These are phyloP conservation scores for Cetradonia linearis DNA, from an alignment of 495 filamentous ascomycete species.

Conservation along the genomic window DNA sequence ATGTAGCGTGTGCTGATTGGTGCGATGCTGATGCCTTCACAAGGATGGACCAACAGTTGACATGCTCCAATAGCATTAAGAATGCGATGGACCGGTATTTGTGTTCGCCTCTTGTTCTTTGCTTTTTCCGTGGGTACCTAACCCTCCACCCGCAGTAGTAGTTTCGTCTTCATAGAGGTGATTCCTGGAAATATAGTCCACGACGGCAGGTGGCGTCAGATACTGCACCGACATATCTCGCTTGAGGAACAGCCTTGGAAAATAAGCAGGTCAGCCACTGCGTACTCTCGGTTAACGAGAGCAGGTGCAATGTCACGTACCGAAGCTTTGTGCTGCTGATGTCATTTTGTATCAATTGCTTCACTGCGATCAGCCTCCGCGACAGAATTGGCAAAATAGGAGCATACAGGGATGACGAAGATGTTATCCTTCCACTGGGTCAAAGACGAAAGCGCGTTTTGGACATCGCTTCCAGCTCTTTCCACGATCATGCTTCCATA, in stretches of 20 bases:
- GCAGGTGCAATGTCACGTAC: background rate
- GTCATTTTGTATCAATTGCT: constrained; percentile 82
- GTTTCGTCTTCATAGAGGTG: constrained; percentile 59
- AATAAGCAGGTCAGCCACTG: background rate
- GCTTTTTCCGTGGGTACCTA: constrained; percentile 22
- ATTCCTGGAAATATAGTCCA: constrained; percentile 65
- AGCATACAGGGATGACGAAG: constrained; percentile 51
- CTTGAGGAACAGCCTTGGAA: constrained; percentile 59
- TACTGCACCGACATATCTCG: constrained; percentile 70
- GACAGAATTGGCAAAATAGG: background rate
- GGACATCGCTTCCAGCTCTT: constrained; percentile 18
- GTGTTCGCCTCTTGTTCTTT: constrained; percentile 27
- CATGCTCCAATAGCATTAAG: background rate
- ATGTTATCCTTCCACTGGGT: constrained; percentile 71
- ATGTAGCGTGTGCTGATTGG: background rate
- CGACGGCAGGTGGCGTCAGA: constrained; percentile 53
- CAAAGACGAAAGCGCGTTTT: constrained; percentile 54
- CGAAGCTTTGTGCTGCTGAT: constrained; percentile 78
- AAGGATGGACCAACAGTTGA: background rate
- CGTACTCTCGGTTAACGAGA: too few relatives aligned
- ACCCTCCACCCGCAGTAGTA: constrained; percentile 25
- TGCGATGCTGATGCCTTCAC: background rate
- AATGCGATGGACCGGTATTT: background rate
- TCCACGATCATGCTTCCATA: constrained; percentile 22
- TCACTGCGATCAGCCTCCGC: background rate